A percentile compares a stretch with the other conserved stretches of the same genome.
Conservation (phyloP, 1,284 basidiomycete species). For the Moniliophthora roreri region DNA sequence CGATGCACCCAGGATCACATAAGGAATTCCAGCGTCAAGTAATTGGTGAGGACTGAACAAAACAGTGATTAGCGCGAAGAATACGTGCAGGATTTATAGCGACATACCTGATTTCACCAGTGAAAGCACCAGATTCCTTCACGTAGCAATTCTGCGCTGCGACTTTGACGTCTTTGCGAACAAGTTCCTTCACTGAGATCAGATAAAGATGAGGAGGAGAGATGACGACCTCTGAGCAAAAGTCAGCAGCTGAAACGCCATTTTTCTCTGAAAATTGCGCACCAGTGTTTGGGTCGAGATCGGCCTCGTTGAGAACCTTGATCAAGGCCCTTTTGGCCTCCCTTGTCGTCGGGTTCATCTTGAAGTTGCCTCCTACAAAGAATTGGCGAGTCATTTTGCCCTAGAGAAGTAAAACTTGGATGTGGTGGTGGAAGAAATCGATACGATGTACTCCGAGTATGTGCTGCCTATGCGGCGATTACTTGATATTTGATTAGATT, state of each 20-base stretch:
- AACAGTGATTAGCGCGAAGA: constrained; percentile 4
- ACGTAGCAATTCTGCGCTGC: constrained; percentile 93
- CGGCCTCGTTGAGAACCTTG: constrained; percentile 70
- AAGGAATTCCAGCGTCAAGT: constrained; percentile 83
- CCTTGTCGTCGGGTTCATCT: constrained; percentile 83
- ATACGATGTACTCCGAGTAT: neutral
- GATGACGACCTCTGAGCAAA: constrained; percentile 80
- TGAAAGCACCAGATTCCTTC: constrained; percentile 89
- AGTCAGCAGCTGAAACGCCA: constrained; percentile 2
- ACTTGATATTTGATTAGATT: too few species aligned
- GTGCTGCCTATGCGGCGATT: neutral
- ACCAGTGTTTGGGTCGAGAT: constrained; percentile 77
- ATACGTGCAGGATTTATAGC: constrained; percentile 1
- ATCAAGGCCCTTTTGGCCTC: constrained; percentile 68
- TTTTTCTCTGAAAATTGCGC: constrained; percentile 19
- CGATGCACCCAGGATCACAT: constrained; percentile 84
- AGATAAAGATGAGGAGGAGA: constrained; percentile 91
- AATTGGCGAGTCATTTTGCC: constrained; percentile 71
- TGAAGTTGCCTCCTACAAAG: constrained; percentile 95
- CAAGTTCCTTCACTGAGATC: constrained; percentile 57
- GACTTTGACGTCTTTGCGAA: constrained; percentile 71
- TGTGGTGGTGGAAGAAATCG: neutral
- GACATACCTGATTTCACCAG: constrained; percentile 85
- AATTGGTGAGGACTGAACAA: constrained; percentile 78
- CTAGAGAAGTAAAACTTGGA: neutral